A percentile compares a stretch with the other conserved stretches of the same genome.
Conservation (phyloP, 306 rosid species). For the Quercus parvula region DNA sequence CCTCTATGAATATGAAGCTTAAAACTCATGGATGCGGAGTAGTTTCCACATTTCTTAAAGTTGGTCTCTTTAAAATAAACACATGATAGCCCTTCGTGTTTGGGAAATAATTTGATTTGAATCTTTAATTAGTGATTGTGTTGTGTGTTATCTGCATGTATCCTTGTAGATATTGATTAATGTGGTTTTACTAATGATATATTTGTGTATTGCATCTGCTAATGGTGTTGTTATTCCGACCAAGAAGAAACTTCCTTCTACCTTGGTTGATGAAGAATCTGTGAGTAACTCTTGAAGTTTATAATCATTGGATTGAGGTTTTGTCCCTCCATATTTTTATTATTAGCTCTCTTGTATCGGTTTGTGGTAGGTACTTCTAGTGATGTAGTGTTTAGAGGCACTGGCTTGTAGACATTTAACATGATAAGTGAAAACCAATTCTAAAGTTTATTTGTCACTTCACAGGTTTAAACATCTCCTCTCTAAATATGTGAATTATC, state of each 20-base stretch:
- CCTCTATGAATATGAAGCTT: not conserved
- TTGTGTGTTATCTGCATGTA: not conserved
- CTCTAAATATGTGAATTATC: not conserved
- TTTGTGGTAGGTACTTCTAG: not conserved
- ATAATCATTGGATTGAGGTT: not conserved
- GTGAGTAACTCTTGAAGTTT: conserved; percentile 38
- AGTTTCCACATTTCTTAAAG: not conserved
- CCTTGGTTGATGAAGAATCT: conserved; percentile 88
- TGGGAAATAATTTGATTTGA: no score
- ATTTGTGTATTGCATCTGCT: conserved; percentile 62
- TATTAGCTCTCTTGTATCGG: not conserved
- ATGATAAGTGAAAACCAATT: not conserved
- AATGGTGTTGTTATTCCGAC: conserved; percentile 96
- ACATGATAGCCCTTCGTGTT: not conserved
- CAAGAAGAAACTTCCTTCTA: conserved; percentile 94
- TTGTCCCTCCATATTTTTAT: not conserved
- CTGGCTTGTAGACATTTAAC: not conserved
- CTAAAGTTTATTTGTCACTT: not conserved
- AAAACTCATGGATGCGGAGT: not conserved
- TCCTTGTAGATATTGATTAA: not conserved
- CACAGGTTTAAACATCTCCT: not conserved
- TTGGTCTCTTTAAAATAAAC: no score
- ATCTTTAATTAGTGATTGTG: no score
- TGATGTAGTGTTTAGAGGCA: not conserved
- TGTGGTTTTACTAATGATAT: not conserved